These are phyloP conservation scores for Nothophytophthora sp. DNA, from an alignment of 352 stramenopile species.

Conservation along the genomic window DNA sequence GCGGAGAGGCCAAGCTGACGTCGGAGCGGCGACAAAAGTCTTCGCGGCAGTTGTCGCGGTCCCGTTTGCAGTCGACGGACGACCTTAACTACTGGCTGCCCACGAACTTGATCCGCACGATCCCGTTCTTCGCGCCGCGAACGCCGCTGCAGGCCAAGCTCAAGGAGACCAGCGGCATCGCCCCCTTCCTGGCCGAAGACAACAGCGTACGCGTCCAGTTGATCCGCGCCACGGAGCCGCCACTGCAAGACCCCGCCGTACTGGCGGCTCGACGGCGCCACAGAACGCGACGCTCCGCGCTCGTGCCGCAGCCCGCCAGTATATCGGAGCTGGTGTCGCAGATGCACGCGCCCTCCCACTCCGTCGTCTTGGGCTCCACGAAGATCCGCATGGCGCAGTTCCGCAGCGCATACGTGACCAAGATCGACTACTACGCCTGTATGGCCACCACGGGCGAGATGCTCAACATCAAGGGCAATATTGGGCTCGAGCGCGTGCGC, in stretches of 20 bases:
- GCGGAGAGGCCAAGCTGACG: conserved; percentile 14
- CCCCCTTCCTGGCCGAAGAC: conserved; percentile 63
- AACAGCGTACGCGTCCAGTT: conserved; percentile 79
- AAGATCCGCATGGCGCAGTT: conserved; percentile 84
- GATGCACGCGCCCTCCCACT: conserved; percentile 39
- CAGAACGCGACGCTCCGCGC: conserved; percentile 40
- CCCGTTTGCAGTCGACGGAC: conserved; percentile 3
- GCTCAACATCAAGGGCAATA: conserved; percentile 86
- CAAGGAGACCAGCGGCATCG: conserved; percentile 75
- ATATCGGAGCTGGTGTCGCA: conserved; percentile 41
- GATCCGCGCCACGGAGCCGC: conserved; percentile 70
- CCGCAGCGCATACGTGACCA: conserved; percentile 81
- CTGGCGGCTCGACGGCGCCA: conserved; percentile 23
- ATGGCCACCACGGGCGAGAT: conserved; percentile 80
- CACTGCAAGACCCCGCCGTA: conserved; percentile 53
- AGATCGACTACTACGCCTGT: conserved; percentile 84
- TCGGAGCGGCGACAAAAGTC: conserved; percentile 6
- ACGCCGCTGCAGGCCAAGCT: conserved; percentile 76
- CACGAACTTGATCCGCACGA: conserved; percentile 76
- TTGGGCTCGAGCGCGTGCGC: conserved; percentile 72
- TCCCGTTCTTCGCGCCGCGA: conserved; percentile 76
- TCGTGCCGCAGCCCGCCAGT: conserved; percentile 26
- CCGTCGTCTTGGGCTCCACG: conserved; percentile 63
- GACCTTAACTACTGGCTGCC: conserved; percentile 73
- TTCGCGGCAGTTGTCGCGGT: conserved; percentile 1